phyloP scores from a whole-genome alignment of 2,329 filamentous ascomycete genomes.

The Eutypella sp. region DNA sequence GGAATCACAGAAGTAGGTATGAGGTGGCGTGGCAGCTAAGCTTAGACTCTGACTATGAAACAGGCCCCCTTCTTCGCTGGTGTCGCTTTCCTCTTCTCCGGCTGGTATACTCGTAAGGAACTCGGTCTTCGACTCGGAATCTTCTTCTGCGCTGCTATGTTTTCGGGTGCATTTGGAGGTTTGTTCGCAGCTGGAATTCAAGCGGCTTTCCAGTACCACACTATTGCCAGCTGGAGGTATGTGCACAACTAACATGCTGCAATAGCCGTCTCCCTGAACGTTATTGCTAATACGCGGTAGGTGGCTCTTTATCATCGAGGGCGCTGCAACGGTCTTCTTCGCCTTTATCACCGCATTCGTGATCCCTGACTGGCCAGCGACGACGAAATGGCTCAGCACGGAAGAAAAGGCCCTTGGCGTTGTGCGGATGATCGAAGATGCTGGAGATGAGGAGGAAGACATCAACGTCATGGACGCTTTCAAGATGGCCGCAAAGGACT shows the following conservation, averaged over 20 bases:
- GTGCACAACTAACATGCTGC: too few relatives aligned
- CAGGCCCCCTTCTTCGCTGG: conserved; percentile 13
- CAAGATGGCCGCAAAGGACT: conserved; percentile 24
- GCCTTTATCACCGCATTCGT: conserved; percentile 5
- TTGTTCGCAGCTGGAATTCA: conserved; percentile 8
- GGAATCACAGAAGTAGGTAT: conserved; percentile 13
- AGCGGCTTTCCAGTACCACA: conserved; percentile 3
- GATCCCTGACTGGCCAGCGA: conserved; percentile 12
- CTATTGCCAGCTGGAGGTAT: conserved; percentile 2
- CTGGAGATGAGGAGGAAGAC: conserved; percentile 15
- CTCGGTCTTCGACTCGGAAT: conserved; percentile 9
- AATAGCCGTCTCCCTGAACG: neutral
- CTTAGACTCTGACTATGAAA: neutral
- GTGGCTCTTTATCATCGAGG: conserved; percentile 6
- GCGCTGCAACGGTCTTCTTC: conserved; percentile 9
- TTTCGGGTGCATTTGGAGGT: conserved; percentile 7
- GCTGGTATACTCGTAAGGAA: conserved; percentile 13
- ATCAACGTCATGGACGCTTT: conserved; percentile 15
- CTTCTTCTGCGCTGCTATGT: conserved; percentile 5
- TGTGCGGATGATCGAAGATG: conserved; percentile 12
- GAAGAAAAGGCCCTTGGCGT: conserved; percentile 13
- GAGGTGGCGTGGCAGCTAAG: neutral
- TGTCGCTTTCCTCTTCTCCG: conserved; percentile 12
- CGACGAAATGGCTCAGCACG: conserved; percentile 12
- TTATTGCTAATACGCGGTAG: neutral